These are phyloP conservation scores for Discostella pseudostelligera DNA, from an alignment of 108 stramenopile species.

Conservation along the genomic window DNA sequence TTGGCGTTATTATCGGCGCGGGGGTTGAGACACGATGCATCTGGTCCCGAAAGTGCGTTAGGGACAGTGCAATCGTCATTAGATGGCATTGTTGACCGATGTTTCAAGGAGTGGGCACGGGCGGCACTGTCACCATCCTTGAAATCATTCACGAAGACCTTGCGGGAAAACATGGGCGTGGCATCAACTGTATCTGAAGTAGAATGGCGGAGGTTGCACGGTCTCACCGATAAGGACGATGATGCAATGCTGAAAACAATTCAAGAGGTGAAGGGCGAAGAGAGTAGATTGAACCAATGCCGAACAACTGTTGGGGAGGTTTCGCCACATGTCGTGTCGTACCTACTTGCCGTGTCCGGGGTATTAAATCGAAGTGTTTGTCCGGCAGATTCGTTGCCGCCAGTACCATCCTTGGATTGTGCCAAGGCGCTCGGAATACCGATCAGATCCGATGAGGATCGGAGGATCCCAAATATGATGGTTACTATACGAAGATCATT, in stretches of 20 bases:
- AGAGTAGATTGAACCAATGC: conserved; percentile 12
- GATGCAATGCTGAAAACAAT: conserved; percentile 31
- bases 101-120: conserved; percentile 77
- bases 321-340: conserved; percentile 70
- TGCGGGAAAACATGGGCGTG: conserved; percentile 45
- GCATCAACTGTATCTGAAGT: conserved; percentile 55
- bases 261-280: conserved; percentile 15
- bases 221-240: conserved; percentile 40
- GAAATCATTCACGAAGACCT: conserved; percentile 33
- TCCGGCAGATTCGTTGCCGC: conserved; percentile 80
- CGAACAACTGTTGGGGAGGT: conserved; percentile 55
- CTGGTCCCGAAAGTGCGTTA: conserved; percentile 74
- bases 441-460: conserved; percentile 8
- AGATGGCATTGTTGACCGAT: conserved; percentile 66
- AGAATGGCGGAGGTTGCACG: conserved; percentile 64
- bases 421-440: conserved; percentile 65
- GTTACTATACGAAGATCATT: conserved; percentile 64
- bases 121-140: conserved; percentile 47
- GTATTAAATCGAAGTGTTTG: conserved; percentile 75
- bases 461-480: conserved; percentile 60
- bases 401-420: conserved; percentile 70
- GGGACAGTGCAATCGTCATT: conserved; percentile 82
- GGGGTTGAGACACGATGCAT: conserved; percentile 73
- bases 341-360: conserved; percentile 59
- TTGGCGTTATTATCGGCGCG: conserved; percentile 78